Base-by-base conservation (phyloP, 2,329 filamentous ascomycete genomes). In the Blastomyces silverae region DNA sequence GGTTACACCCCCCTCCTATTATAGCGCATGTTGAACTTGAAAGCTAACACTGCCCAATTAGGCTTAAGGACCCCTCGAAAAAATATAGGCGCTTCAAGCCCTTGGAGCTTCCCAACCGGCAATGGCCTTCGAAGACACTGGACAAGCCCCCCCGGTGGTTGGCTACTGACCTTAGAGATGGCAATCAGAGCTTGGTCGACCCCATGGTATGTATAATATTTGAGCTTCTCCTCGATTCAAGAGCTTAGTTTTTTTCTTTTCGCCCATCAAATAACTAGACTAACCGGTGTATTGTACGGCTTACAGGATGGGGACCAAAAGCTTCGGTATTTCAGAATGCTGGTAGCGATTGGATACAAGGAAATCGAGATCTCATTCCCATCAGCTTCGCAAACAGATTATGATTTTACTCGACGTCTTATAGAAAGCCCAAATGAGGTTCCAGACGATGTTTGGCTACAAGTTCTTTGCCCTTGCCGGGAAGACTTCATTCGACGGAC, bases 291-390 rank as follows among this genome's bases (percentile, higher is more conserved):
- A 31, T n/a, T 42, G 17, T 37, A 7, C 22, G 10, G 28, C 34
- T 61, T 65, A 62, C 72, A 94, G 91, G 94, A 91, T 74, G 91
- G 91, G 70, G 91, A 96, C 60, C 92, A 97, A 82, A 97, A 97
- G 80, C 94, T 89, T 86, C 83, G 84, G 67, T 97, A 92, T 83
- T 97, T 97, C 83, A 88, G 92, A 79, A 95, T 96, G 91, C 86
- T 97, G 63, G 86, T 89, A 72, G 87, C 93, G 67, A 84, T 97
- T 61, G 93, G 94, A 71, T 97, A 95, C 84, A 97, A 97, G 80
- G 93, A 97, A 79, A 97, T 97, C 69, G 93, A 97, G 76, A 89
- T 97, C 25, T 94, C 92, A 4, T 97, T 96, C 79, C 93, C 93
- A 61, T 96, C 92, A 0, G 92, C 93, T 17, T 96, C 92, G 50